Evolutionary conservation across 495 filamentous ascomycete genomes (phyloP), one percentile per base, ranked within the genome.

Genomic region (Oleoguttula mirabilis): DNA sequence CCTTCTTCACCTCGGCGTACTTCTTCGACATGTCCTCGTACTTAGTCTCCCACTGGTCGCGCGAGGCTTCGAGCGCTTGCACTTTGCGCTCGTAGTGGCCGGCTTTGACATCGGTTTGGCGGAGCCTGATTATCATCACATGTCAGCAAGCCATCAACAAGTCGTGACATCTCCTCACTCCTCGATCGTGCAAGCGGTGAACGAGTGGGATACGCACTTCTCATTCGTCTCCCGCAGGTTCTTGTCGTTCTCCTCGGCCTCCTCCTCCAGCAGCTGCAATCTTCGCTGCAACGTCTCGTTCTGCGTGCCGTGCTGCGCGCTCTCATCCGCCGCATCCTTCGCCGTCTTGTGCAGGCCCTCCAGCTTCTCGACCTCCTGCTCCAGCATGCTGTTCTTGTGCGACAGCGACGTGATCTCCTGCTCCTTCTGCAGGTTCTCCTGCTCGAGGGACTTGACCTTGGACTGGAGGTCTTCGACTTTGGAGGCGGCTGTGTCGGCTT

Each of bases 31-130:
- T 86, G 60, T 95, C 90, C 67, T 95, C 92, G 65, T 88, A 96
- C 71, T 96, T 95, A 65, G 67, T 56, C 71, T 96, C 92, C 86
- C 87, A 94, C 61, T 84, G 71, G 62, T 94, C 85, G 50, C 82
- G 79, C 55, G 84, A 73, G 44, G 71, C 65, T 66, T 99, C 90
- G 50, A 99, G 77, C 53, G 88, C 93, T 62, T 92, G 82, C 50
- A 99, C 90, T 70, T 99, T 95, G 71, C 92, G 92, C 69, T 96
- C 92, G 67, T 86, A 94, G 73, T 99, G 90, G 48, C 88, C 92
- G 60, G 90, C 86, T 71, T 95, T 95, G 67, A 96, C 86, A 63
- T 96, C 90, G 64, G 90, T 95, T 68, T 93, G 88, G 56, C 92
- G 86, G 56, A 96, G 84, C 67, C 90, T 99, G 30, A 41, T 14